These are phyloP conservation scores for Linnemannia zychae DNA, from an alignment of 192 early-diverging fungal genomes.

Conservation along the genomic window DNA sequence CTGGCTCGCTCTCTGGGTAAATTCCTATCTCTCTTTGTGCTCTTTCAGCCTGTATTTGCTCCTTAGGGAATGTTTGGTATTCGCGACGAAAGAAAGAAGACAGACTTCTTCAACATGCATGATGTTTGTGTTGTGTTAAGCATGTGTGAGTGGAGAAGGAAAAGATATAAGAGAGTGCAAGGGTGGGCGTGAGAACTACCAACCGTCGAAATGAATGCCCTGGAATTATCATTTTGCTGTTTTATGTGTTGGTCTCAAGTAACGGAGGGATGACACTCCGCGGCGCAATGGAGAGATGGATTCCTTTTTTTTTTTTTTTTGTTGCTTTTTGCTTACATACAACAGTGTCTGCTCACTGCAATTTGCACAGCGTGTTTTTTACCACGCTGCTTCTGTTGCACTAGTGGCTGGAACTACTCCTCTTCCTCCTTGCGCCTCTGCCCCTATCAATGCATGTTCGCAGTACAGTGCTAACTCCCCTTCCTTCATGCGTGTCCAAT, in stretches of 20 bases:
- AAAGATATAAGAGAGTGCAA: not conserved
- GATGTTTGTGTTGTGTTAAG: not conserved
- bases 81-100: not conserved
- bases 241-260: not conserved
- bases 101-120: not conserved
- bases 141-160: not conserved
- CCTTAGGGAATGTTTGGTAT: not conserved
- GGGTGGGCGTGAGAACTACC: not conserved
- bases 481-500: slow-evolving; percentile 20
- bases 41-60: not conserved
- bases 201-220: not conserved
- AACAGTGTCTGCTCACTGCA: not conserved
- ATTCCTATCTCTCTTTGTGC: slow-evolving; percentile 10
- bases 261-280: not conserved
- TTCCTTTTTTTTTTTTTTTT: not conserved
- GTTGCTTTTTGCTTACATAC: slow-evolving; percentile 1
- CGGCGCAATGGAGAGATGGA: not conserved
- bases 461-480: not conserved
- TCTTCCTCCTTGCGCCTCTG: too few relatives aligned
- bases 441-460: not conserved
- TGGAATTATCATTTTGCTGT: not conserved
- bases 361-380: too few relatives aligned
- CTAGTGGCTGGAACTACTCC: too few relatives aligned
- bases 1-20: slow-evolving; percentile 75
- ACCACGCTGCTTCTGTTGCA: not conserved